Evolutionary conservation across 768 basidiomycete genomes (phyloP).

Genomic region (Macrolepiota fuliginosa): DNA sequence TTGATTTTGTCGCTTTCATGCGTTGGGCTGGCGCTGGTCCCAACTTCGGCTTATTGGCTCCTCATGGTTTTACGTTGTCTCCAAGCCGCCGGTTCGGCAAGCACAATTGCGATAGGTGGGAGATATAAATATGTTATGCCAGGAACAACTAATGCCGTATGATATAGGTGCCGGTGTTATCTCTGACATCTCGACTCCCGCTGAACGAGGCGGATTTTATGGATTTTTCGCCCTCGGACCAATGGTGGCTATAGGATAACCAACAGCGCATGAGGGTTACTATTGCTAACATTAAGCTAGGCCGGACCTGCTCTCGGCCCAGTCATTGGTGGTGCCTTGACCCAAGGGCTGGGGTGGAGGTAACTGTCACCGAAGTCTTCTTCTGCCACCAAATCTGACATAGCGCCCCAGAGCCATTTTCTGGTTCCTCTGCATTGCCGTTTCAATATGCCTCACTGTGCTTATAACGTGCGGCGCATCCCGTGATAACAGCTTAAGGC

Average conservation of each 20-base stretch:
- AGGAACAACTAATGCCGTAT: not conserved
- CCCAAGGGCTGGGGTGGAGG: constrained; percentile 65
- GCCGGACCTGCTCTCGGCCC: constrained; percentile 64
- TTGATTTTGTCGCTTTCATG: constrained; percentile 63
- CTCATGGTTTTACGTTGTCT: constrained; percentile 76
- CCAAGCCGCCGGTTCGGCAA: constrained; percentile 77
- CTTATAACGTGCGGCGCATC: constrained; percentile 39
- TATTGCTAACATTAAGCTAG: not conserved
- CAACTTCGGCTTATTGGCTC: constrained; percentile 68
- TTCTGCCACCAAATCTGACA: not conserved
- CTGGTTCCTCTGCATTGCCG: constrained; percentile 56
- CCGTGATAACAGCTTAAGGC: constrained; percentile 2
- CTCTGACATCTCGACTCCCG: constrained; percentile 69
- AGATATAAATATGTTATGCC: constrained; percentile 10
- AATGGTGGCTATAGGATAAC: constrained; percentile 35
- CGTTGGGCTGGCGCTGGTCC: constrained; percentile 53
- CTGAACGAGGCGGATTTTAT: constrained; percentile 73
- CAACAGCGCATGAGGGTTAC: not conserved
- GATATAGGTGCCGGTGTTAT: constrained; percentile 67
- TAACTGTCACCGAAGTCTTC: constrained; percentile 18
- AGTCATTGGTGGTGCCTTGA: constrained; percentile 58
- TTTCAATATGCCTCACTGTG: constrained; percentile 42
- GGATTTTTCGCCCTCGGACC: constrained; percentile 67
- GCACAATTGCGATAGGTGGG: constrained; percentile 67
- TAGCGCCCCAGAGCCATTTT: constrained; percentile 46